These are phyloP conservation scores for Paecilomyces sp. DNA, from an alignment of 2,329 filamentous ascomycete species.

Conservation along the genomic window DNA sequence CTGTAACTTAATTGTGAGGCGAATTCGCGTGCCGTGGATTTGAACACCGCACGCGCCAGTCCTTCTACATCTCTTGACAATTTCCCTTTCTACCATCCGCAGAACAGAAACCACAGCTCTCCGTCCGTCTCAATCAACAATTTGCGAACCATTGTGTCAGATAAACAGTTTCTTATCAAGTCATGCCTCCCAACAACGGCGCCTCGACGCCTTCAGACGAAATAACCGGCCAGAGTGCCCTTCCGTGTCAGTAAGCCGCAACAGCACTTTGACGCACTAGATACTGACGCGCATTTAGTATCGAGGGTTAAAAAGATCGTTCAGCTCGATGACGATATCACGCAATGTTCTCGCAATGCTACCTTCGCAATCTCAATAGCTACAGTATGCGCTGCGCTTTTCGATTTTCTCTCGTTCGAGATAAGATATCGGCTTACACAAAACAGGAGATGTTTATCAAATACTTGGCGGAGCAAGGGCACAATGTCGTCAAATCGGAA, in stretches of 20 bases:
- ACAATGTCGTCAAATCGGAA: conserved; percentile 84
- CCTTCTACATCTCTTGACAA: neutral
- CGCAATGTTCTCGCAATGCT: conserved; percentile 83
- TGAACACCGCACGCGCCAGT: neutral
- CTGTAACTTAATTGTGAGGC: neutral
- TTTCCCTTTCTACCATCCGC: neutral
- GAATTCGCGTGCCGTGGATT: neutral
- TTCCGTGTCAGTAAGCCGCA: conserved; percentile 60
- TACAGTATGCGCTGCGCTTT: conserved; percentile 50
- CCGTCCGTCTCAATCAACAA: neutral
- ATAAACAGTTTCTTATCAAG: conserved; percentile 5
- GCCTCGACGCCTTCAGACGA: conserved; percentile 75
- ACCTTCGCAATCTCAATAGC: conserved; percentile 90
- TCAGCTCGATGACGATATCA: conserved; percentile 75
- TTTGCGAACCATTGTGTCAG: neutral
- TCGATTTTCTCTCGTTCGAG: neutral
- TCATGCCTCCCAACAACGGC: conserved; percentile 85
- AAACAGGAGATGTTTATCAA: conserved; percentile 87
- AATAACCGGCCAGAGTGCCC: conserved; percentile 73
- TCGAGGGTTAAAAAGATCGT: conserved; percentile 96
- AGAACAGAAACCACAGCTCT: neutral
- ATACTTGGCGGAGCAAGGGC: conserved; percentile 75
- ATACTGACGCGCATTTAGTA: conserved; percentile 49
- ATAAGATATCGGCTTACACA: conserved; percentile 1
- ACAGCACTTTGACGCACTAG: neutral